Evolutionary conservation across 2,329 filamentous ascomycete genomes (phyloP).

Genomic region (Botrytis sinoallii): DNA sequence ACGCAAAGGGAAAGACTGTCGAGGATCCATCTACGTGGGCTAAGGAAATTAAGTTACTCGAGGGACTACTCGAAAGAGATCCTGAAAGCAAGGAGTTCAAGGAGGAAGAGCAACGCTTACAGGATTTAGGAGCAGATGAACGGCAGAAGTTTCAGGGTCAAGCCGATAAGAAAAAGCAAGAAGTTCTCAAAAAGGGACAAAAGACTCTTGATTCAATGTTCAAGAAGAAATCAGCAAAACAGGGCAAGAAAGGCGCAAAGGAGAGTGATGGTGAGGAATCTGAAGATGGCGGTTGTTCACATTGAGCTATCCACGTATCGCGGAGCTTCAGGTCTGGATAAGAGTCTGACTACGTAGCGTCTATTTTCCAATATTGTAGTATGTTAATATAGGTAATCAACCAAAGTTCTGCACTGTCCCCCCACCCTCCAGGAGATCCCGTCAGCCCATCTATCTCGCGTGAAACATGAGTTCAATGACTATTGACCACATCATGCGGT

Average conservation of each 20-base stretch:
- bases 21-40: slow-evolving; percentile 88
- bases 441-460: background rate
- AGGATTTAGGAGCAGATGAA: slow-evolving; percentile 66
- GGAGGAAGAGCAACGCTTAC: slow-evolving; percentile 60
- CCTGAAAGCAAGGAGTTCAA: slow-evolving; percentile 69
- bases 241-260: slow-evolving; percentile 41
- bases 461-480: background rate
- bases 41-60: slow-evolving; percentile 89
- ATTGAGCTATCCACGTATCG: slow-evolving; percentile 26
- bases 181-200: slow-evolving; percentile 70
- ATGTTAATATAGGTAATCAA: background rate
- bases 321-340: background rate
- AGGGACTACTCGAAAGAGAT: slow-evolving; percentile 83
- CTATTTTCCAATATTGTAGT: background rate
- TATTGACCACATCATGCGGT: background rate
- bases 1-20: slow-evolving; percentile 60
- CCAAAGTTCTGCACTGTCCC: too few relatives aligned
- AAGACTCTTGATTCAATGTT: slow-evolving; percentile 41
- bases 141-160: slow-evolving; percentile 73
- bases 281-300: slow-evolving; percentile 32
- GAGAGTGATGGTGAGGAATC: slow-evolving; percentile 32
- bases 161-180: slow-evolving; percentile 66
- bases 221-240: slow-evolving; percentile 39
- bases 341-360: background rate
- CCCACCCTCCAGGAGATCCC: background rate